These are phyloP conservation scores for Ogataea pignaliae DNA, from an alignment of 805 yeast genomes.

Conservation along the genomic window DNA sequence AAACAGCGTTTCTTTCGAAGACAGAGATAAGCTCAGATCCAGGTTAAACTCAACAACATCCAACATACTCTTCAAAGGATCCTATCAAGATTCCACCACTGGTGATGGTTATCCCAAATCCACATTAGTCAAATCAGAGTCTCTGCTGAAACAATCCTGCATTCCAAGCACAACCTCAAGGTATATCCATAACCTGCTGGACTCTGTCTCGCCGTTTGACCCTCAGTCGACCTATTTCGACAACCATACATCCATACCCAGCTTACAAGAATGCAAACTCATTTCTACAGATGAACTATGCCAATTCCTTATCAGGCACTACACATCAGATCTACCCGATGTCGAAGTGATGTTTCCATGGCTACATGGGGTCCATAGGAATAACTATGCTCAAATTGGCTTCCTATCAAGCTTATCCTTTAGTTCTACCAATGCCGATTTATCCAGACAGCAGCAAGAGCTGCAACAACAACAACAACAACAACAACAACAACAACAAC, in stretches of 20 bases:
- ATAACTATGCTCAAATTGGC: constrained; percentile 50
- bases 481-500: constrained; percentile 1
- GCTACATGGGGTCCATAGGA: constrained; percentile 73
- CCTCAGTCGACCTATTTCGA: constrained; percentile 17
- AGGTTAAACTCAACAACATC: constrained; percentile 17
- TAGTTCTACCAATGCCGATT: constrained; percentile 1
- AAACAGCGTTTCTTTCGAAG: constrained; percentile 27
- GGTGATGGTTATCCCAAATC: constrained; percentile 6
- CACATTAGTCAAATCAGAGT: constrained; percentile 5
- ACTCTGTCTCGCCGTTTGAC: constrained; percentile 17
- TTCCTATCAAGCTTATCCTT: constrained; percentile 30
- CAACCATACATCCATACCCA: constrained; percentile 13
- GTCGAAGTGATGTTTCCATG: constrained; percentile 79
- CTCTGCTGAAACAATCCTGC: constrained; percentile 4
- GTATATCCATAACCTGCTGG: not conserved
- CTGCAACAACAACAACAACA: not conserved
- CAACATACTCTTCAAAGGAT: constrained; percentile 11
- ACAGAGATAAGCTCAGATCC: constrained; percentile 23
- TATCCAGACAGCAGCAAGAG: not conserved
- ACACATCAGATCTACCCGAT: constrained; percentile 45
- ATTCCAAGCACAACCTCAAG: not conserved
- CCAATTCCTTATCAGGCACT: constrained; percentile 17
- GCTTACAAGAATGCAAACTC: constrained; percentile 15
- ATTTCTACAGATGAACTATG: constrained; percentile 25
- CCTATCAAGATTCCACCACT: constrained; percentile 6